Evolutionary conservation across 495 filamentous ascomycete species (phyloP).

Genomic region (Penicillium maclennaniae): DNA sequence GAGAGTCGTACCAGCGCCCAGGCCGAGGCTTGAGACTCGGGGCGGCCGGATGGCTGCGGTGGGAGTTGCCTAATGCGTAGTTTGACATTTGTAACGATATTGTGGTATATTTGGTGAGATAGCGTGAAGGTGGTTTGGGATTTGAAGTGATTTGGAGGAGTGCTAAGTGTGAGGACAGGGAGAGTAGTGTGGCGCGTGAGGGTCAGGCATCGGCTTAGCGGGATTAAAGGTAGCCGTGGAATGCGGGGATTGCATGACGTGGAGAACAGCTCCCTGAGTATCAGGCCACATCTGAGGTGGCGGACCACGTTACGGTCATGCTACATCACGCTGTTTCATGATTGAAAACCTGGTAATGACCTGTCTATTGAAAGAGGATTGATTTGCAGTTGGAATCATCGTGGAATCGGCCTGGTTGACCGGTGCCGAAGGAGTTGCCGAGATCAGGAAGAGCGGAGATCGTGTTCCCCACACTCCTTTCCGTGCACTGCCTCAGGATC

Average conservation of each 20-base stretch:
- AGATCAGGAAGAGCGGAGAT: neutral
- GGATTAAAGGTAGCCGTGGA: constrained; percentile 14
- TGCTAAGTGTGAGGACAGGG: neutral
- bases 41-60: constrained; percentile 11
- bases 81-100: constrained; percentile 28
- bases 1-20: constrained; percentile 17
- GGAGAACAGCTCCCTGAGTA: constrained; percentile 5
- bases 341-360: neutral
- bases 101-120: neutral
- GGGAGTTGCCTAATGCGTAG: constrained; percentile 21
- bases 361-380: neutral
- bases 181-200: constrained; percentile 13
- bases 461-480: neutral
- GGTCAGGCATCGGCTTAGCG: constrained; percentile 8
- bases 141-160: neutral
- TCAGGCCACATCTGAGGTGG: constrained; percentile 8
- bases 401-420: neutral
- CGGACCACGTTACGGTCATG: neutral
- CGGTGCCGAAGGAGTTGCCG: neutral
- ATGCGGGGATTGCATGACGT: constrained; percentile 30
- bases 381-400: neutral
- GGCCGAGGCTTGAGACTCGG: constrained; percentile 16
- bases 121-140: neutral
- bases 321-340: neutral
- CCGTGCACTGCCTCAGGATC: neutral